These are phyloP conservation scores for Tolypocladium cylindrosporum DNA, from an alignment of 2,329 filamentous ascomycete species.

Conservation along the genomic window DNA sequence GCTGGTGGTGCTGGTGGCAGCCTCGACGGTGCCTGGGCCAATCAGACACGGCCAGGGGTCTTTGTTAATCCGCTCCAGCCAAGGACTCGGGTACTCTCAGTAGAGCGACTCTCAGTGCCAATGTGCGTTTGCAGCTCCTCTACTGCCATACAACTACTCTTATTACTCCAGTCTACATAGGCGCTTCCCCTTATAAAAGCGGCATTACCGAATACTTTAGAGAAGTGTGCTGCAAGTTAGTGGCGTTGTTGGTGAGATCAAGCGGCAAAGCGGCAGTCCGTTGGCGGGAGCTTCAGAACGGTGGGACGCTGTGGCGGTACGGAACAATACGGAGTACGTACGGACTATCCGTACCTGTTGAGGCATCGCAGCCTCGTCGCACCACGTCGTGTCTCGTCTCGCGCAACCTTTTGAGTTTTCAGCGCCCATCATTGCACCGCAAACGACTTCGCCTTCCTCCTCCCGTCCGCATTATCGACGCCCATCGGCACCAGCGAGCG, in stretches of 20 bases:
- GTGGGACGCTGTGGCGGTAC: neutral
- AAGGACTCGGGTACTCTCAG: neutral
- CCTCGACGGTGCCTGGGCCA: neutral
- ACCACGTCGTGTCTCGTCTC: neutral
- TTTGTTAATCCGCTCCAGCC: neutral
- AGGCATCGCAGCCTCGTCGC: slow-evolving; percentile 8
- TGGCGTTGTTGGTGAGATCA: no score
- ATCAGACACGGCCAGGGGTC: neutral
- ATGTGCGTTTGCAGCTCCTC: neutral
- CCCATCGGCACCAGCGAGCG: neutral
- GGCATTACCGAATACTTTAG: neutral
- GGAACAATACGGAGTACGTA: neutral
- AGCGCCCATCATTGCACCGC: neutral
- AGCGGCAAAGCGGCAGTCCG: neutral
- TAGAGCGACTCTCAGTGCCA: neutral
- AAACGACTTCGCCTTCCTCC: neutral
- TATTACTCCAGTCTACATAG: no score
- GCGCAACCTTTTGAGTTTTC: neutral
- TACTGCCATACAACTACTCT: neutral
- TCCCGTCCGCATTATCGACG: neutral
- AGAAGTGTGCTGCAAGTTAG: neutral
- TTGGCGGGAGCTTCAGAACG: neutral
- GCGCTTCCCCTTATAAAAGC: no score
- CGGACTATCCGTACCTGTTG: neutral
- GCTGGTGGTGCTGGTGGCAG: neutral